These are phyloP conservation scores for Arachnomyces sp. DNA, from an alignment of 2,329 filamentous ascomycete genomes.

Conservation along the genomic window DNA sequence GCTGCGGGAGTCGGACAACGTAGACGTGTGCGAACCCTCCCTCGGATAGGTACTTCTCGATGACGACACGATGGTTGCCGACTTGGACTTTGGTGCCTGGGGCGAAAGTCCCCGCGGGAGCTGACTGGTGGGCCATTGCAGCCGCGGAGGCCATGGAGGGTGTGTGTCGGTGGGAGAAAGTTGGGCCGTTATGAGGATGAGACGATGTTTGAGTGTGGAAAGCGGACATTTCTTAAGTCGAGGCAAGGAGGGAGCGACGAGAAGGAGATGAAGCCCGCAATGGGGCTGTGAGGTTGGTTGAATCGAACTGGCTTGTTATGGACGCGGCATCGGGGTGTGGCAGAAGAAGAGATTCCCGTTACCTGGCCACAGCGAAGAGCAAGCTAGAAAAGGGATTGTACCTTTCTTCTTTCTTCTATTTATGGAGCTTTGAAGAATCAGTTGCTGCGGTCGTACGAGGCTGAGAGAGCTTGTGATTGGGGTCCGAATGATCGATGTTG, in stretches of 20 bases:
- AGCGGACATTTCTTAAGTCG: constrained; percentile 21
- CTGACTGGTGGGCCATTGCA: constrained; percentile 19
- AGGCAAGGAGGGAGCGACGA: no score
- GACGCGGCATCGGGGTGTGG: no score
- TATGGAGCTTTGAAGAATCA: no score
- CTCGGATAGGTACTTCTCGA: constrained; percentile 96
- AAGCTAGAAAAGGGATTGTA: no score
- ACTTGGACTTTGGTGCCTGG: constrained; percentile 96
- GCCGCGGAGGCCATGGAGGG: constrained; percentile 29
- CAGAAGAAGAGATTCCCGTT: no score
- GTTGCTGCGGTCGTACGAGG: no score
- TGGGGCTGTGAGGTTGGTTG: no score
- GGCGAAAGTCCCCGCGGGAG: constrained; percentile 74
- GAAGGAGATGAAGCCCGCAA: no score
- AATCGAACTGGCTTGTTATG: no score
- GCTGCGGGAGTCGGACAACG: constrained; percentile 74
- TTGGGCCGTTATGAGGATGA: constrained; percentile 23
- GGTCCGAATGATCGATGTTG: constrained; percentile 5
- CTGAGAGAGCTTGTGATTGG: constrained; percentile 2
- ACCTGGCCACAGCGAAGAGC: no score
- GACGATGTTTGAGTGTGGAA: constrained; percentile 16
- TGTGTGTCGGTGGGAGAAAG: constrained; percentile 22
- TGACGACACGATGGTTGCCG: constrained; percentile 81
- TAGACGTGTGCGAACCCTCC: constrained; percentile 98
- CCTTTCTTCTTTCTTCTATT: no score